phyloP scores from a whole-genome alignment of 2,329 filamentous ascomycete species.

The Pezicula radicicola region DNA sequence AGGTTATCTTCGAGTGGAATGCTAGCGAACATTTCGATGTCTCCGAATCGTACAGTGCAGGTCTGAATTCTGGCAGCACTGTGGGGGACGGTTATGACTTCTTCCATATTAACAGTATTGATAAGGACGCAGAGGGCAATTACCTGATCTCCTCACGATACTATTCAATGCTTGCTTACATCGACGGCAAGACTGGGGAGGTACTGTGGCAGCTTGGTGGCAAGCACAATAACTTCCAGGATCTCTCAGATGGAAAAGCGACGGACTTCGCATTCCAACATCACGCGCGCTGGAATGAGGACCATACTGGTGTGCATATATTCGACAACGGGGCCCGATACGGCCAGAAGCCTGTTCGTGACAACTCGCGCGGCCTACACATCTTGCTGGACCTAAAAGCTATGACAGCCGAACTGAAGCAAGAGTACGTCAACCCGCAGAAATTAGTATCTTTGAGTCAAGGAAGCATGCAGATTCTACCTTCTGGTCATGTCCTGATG shows the following conservation, averaged over 20 bases:
- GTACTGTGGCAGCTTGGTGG: conserved; percentile 45
- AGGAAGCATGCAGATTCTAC: conserved; percentile 15
- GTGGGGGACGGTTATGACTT: conserved; percentile 27
- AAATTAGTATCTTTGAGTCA: conserved; percentile 15
- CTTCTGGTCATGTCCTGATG: conserved; percentile 10
- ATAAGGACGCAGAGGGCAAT: conserved; percentile 36
- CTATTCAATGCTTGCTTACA: conserved; percentile 39
- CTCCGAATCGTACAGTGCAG: not conserved
- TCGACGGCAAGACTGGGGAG: conserved; percentile 36
- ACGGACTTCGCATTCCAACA: conserved; percentile 47
- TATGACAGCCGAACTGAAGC: conserved; percentile 11
- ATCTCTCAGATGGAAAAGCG: conserved; percentile 28
- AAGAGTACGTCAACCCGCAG: conserved; percentile 7
- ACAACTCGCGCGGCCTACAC: conserved; percentile 7
- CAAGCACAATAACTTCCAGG: conserved; percentile 36
- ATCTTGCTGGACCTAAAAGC: conserved; percentile 7
- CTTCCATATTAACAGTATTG: conserved; percentile 30
- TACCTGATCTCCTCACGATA: conserved; percentile 44
- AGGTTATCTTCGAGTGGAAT: conserved; percentile 49
- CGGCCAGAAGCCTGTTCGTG: not conserved
- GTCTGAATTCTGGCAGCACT: not conserved
- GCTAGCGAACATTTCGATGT: conserved; percentile 18
- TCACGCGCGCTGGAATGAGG: conserved; percentile 34
- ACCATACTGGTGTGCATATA: conserved; percentile 8
- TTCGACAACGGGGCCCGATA: conserved; percentile 13